Percentiles rank a stretch among this genome's conserved stretches.
Conservation (phyloP, 257 asterid genomes). For the Nicotiana tabacum region DNA sequence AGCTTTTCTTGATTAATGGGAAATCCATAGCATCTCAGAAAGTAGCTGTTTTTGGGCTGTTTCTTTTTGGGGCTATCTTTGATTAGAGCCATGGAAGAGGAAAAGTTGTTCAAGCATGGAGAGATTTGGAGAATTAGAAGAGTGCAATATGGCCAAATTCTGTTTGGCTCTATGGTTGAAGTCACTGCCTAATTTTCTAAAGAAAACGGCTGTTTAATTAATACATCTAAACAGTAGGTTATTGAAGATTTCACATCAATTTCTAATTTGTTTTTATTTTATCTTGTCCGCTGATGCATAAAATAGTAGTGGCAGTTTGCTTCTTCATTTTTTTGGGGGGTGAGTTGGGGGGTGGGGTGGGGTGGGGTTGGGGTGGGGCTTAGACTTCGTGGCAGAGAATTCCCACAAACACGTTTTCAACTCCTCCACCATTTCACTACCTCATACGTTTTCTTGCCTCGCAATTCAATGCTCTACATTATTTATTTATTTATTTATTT, state of each 20-base stretch:
- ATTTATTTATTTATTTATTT: no score
- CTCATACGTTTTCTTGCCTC: background rate
- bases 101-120: background rate
- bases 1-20: background rate
- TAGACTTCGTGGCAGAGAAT: background rate
- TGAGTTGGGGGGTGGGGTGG: no score
- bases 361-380: background rate
- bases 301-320: no score
- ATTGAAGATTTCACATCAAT: background rate
- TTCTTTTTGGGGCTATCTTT: background rate
- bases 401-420: background rate
- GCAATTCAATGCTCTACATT: no score
- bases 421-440: background rate
- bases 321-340: background rate
- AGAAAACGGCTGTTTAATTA: background rate
- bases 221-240: background rate
- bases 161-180: background rate
- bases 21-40: constrained; percentile 11
- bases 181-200: background rate
- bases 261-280: background rate
- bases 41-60: background rate
- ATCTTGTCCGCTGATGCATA: background rate
- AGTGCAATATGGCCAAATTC: background rate
- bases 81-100: background rate
- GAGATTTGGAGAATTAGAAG: background rate